Evolutionary conservation across 1,284 basidiomycete genomes (phyloP), one percentile per base, ranked within the genome.

Genomic region (Pyrrhoderma noxium): DNA sequence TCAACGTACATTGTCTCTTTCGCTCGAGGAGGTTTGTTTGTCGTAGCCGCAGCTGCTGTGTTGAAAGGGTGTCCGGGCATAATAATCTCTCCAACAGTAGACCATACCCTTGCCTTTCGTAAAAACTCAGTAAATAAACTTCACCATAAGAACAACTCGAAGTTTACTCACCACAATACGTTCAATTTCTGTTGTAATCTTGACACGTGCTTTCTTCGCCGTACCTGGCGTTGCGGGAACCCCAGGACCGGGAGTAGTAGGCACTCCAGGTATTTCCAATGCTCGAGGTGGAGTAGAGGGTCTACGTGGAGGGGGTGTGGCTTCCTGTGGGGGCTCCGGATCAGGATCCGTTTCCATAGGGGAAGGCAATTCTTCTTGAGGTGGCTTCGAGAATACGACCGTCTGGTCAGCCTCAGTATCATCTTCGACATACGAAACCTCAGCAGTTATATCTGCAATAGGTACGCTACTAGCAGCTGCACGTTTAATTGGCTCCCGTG

Each of bases 1-100:
- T n/a, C n/a, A 21, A 64, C 80, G 42, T 59, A 84, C 86, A 89
- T 73, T 0, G 77, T 85, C 59, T 84, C 80, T 57, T 79, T 79
- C 8, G 77, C 75, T 22, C 70, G 69, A 39, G 75, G 77, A 25
- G 75, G 71, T 54, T 68, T 73, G 38, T 61, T 69, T 25, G 59
- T 60, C 47, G 54, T 60, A 53, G 23, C 57, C 43, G 40, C 63
- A 14, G 38, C 61, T 0, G 66, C 59, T 2, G 61, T 58, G 50
- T 71, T 63, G 58, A 71, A 76, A n/a, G 65, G 61, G 58, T 76
- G 68, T 7, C 76, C 75, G 16, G 79, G 77, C 69, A 78, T 75
- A 31, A 88, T 71, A 39, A 79, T 66, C 43, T 86, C 83, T 27
- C 80, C 77, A 8, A 81, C 68, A 4, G 80, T 76, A 11, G 67